Conservation (phyloP, 495 filamentous ascomycete species). For the Penicillium argentinense region DNA sequence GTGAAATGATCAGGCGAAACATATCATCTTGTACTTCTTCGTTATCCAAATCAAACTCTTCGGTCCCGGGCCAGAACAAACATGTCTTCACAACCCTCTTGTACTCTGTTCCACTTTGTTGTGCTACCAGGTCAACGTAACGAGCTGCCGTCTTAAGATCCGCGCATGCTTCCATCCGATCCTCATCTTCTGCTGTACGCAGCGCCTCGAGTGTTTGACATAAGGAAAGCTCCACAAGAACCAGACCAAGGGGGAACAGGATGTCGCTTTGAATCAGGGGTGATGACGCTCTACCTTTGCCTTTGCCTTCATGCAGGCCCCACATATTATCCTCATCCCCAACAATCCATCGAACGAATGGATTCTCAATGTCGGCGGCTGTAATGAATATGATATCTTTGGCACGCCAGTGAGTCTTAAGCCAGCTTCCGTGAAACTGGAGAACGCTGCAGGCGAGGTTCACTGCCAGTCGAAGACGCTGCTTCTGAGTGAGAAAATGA, state of each 20-base stretch:
- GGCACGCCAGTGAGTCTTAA: conserved; percentile 25
- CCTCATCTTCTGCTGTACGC: conserved; percentile 19
- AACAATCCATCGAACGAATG: not conserved
- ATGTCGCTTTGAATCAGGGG: conserved; percentile 24
- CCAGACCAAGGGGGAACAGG: conserved; percentile 31
- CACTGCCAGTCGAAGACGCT: conserved; percentile 30
- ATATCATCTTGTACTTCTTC: conserved; percentile 1
- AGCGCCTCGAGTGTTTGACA: conserved; percentile 25
- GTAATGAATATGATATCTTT: conserved; percentile 19
- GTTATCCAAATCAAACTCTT: conserved; percentile 4
- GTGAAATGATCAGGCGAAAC: not conserved
- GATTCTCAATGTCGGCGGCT: not conserved
- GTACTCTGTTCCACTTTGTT: conserved; percentile 27
- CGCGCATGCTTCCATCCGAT: conserved; percentile 15
- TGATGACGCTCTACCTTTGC: not conserved
- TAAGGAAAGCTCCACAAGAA: conserved; percentile 36
- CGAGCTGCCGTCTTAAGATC: conserved; percentile 26
- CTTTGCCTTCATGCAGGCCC: too few relatives aligned
- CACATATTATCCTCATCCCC: not conserved
- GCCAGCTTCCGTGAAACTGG: conserved; percentile 34
- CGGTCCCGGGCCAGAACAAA: conserved; percentile 23
- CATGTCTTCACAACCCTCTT: conserved; percentile 34
- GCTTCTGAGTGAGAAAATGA: conserved; percentile 1
- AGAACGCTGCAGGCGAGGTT: conserved; percentile 35
- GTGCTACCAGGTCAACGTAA: conserved; percentile 19